A percentile compares a stretch with the other conserved stretches of the same genome.
These are phyloP conservation scores for Tetracladium marchalianum DNA, from an alignment of 495 filamentous ascomycete genomes.

Conservation along the genomic window DNA sequence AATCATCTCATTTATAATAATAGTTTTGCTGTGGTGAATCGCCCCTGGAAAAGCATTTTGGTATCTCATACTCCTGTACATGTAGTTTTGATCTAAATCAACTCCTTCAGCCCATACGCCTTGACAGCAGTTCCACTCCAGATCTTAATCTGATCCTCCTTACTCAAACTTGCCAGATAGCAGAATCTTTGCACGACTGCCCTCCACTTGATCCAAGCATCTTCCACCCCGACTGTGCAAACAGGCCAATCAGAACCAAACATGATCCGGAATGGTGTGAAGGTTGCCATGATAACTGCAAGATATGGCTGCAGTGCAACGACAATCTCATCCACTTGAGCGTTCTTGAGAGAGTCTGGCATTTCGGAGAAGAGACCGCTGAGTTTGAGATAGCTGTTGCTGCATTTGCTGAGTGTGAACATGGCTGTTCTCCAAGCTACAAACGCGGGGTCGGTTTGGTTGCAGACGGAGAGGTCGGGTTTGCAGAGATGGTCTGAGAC, in stretches of 20 bases:
- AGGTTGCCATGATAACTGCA: constrained; percentile 52
- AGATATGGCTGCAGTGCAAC: constrained; percentile 52
- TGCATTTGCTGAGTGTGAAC: constrained; percentile 47
- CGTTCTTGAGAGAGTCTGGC: constrained; percentile 20
- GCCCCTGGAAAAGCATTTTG: too few species aligned
- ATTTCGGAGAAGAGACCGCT: constrained; percentile 74
- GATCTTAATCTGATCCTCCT: constrained; percentile 48
- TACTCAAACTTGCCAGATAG: constrained; percentile 40
- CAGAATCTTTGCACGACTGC: constrained; percentile 50
- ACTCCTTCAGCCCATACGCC: constrained; percentile 48
- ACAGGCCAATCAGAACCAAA: constrained; percentile 90
- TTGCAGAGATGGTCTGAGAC: constrained; percentile 69
- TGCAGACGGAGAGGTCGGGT: constrained; percentile 52
- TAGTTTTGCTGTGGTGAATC: too few species aligned
- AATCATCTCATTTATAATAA: too few species aligned
- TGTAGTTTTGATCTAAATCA: constrained; percentile 12
- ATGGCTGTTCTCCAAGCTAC: constrained; percentile 42
- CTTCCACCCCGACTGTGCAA: constrained; percentile 34
- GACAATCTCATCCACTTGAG: constrained; percentile 35
- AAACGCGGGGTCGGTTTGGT: constrained; percentile 45
- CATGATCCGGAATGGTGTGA: constrained; percentile 65
- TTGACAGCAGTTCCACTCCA: constrained; percentile 60
- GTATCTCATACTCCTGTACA: background rate
- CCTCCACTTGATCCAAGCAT: constrained; percentile 46
- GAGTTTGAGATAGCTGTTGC: constrained; percentile 74